A percentile compares a stretch with the other conserved stretches of the same genome.
Conservation (phyloP, 768 basidiomycete genomes). For the Termitomyces sp. region DNA sequence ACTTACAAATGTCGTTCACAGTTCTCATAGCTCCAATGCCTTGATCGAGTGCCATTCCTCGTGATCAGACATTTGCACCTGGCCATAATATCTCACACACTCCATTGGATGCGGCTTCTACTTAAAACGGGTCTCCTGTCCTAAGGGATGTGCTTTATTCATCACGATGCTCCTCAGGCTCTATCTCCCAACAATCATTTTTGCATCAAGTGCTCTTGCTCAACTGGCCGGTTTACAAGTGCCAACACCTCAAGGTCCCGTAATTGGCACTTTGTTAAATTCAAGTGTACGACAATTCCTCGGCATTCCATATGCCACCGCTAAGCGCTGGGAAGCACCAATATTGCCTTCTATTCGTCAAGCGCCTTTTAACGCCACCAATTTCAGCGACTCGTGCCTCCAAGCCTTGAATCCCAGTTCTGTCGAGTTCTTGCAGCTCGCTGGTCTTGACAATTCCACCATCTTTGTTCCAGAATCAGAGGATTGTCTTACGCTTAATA, state of each 20-base stretch:
- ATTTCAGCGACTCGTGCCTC: constrained; percentile 25
- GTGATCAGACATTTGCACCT: constrained; percentile 5
- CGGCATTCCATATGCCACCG: constrained; percentile 29
- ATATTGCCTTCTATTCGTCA: too few relatives aligned
- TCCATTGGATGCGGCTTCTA: neutral
- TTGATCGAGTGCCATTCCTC: neutral
- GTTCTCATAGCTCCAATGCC: neutral
- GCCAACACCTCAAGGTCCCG: constrained; percentile 24
- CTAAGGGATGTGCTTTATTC: constrained; percentile 12
- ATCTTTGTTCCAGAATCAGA: constrained; percentile 21
- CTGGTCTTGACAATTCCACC: constrained; percentile 16
- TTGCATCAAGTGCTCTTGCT: neutral
- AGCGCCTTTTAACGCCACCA: constrained; percentile 18
- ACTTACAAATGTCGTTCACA: neutral
- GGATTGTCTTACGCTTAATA: too few relatives aligned
- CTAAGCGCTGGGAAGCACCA: constrained; percentile 28
- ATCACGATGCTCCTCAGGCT: neutral
- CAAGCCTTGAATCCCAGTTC: constrained; percentile 19
- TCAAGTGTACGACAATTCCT: constrained; percentile 29
- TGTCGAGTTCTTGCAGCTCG: constrained; percentile 19
- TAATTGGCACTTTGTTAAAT: constrained; percentile 20
- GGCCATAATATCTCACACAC: neutral
- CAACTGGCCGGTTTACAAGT: constrained; percentile 17
- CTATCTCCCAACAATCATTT: neutral
- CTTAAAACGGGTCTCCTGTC: neutral